Percentiles rank a stretch among this genome's conserved stretches.
phyloP scores from a whole-genome alignment of 169 alveolate genomes.

The Cyclospora cayetanensis region DNA sequence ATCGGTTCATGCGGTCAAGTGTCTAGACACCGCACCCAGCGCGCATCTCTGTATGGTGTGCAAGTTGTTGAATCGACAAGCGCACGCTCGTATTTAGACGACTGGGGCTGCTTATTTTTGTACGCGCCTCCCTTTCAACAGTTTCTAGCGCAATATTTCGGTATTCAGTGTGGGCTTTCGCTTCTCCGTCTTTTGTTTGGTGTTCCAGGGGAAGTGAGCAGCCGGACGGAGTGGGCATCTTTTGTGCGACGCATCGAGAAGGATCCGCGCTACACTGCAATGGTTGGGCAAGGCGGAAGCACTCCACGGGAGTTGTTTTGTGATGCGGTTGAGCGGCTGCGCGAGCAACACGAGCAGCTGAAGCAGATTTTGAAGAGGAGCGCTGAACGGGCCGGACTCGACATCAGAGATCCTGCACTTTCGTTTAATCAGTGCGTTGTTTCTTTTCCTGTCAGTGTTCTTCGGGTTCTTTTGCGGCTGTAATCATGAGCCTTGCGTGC shows the following conservation, averaged over 20 bases:
- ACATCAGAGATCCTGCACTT: background rate
- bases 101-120: no score
- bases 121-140: background rate
- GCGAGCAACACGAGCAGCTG: constrained; percentile 73
- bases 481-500: background rate
- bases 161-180: background rate
- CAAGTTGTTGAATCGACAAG: no score
- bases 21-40: no score
- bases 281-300: constrained; percentile 77
- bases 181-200: background rate
- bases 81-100: no score
- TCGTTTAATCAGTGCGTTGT: background rate
- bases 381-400: constrained; percentile 54
- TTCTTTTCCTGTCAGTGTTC: background rate
- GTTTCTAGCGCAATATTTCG: background rate
- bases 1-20: no score
- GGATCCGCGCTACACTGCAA: constrained; percentile 7
- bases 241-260: background rate
- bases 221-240: background rate
- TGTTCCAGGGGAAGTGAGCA: constrained; percentile 2
- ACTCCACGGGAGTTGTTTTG: constrained; percentile 76
- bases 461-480: background rate
- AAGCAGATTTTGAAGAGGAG: constrained; percentile 59
- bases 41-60: no score
- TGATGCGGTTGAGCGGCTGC: constrained; percentile 72